Percentiles rank a stretch among this genome's conserved stretches.
Evolutionary conservation across 1,284 basidiomycete genomes (phyloP).

Genomic region (Cutaneotrichosporon mucoides): DNA sequence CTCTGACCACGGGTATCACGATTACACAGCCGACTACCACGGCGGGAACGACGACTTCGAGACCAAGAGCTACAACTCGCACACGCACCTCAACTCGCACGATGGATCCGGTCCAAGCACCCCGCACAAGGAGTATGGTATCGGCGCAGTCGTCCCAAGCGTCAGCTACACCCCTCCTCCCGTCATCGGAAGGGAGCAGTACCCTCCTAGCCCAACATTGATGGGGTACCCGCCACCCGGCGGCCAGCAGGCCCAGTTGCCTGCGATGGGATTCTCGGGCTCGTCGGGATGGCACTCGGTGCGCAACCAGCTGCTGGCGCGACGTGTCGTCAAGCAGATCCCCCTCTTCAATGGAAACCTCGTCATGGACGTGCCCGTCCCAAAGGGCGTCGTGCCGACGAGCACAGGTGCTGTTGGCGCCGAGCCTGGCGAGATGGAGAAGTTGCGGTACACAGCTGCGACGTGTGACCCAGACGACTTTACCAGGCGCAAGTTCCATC

Average conservation of each 20-base stretch:
- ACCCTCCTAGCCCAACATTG: slow-evolving; percentile 5
- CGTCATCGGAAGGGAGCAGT: neutral
- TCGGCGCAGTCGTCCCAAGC: slow-evolving; percentile 33
- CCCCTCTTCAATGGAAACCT: slow-evolving; percentile 77
- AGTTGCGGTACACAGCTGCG: slow-evolving; percentile 60
- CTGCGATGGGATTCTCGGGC: slow-evolving; percentile 29
- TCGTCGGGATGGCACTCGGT: slow-evolving; percentile 39
- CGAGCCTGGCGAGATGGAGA: slow-evolving; percentile 71
- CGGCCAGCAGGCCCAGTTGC: no score
- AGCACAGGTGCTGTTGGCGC: slow-evolving; percentile 48
- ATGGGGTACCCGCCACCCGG: slow-evolving; percentile 1
- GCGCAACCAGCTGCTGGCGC: slow-evolving; percentile 37
- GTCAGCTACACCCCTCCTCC: slow-evolving; percentile 3
- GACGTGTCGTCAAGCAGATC: slow-evolving; percentile 67
- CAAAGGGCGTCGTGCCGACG: slow-evolving; percentile 55
- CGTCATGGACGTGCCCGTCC: slow-evolving; percentile 74
- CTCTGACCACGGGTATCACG: neutral
- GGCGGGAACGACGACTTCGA: slow-evolving; percentile 32
- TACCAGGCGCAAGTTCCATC: slow-evolving; percentile 60
- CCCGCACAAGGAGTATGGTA: slow-evolving; percentile 34
- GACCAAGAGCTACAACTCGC: slow-evolving; percentile 37
- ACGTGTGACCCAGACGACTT: slow-evolving; percentile 57
- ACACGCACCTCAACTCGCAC: slow-evolving; percentile 13
- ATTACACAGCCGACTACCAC: slow-evolving; percentile 1
- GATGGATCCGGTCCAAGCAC: neutral